phyloP scores from a whole-genome alignment of 257 asterid species.

The Solanum sejunctum region DNA sequence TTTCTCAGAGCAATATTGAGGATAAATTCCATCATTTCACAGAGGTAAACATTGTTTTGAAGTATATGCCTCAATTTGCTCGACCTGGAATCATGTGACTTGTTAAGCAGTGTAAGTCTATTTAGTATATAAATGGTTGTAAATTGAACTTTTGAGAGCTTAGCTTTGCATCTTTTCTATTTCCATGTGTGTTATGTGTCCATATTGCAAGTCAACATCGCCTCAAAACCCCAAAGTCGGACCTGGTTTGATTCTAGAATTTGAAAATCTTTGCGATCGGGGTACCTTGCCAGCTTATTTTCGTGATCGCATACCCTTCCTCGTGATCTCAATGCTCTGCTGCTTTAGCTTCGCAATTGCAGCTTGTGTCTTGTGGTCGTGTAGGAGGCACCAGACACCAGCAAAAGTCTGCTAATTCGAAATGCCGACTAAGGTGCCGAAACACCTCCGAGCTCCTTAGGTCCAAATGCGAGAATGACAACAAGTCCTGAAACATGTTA shows the following conservation, averaged over 20 bases:
- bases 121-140: not conserved
- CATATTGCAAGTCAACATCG: not conserved
- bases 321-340: not conserved
- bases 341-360: not conserved
- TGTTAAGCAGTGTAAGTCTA: not conserved
- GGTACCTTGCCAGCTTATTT: not conserved
- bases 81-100: not conserved
- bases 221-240: not conserved
- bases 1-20: slow-evolving; percentile 41
- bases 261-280: not conserved
- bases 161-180: not conserved
- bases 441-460: not conserved
- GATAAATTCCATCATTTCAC: slow-evolving; percentile 56
- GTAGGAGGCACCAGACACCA: not conserved
- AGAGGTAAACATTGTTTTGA: slow-evolving; percentile 38
- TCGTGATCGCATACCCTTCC: not conserved
- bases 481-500: not conserved
- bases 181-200: not conserved
- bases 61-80: not conserved
- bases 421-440: not conserved
- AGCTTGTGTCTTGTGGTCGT: not conserved
- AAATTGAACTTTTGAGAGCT: not conserved
- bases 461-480: not conserved
- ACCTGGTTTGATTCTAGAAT: not conserved
- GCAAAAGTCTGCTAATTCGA: not conserved